These are phyloP conservation scores for Solanum arcanum DNA, from an alignment of 257 asterid species.

Conservation along the genomic window DNA sequence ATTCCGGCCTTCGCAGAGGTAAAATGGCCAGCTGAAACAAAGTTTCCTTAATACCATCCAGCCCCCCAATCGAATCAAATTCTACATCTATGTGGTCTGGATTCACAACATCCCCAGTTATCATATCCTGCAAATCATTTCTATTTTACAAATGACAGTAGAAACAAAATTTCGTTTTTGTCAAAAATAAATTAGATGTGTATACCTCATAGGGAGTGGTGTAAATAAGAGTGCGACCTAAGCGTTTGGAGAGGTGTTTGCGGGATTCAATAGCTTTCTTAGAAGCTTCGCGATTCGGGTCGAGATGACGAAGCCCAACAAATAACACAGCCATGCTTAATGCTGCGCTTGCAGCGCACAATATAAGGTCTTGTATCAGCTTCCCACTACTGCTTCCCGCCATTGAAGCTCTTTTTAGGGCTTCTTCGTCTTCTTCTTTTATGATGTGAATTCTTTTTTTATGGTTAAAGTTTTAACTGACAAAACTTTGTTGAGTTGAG, in stretches of 20 bases:
- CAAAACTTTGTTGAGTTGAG: neutral
- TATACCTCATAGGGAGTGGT: conserved; percentile 1
- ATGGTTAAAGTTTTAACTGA: neutral
- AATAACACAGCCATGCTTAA: neutral
- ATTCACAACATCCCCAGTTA: conserved; percentile 89
- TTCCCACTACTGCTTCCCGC: neutral
- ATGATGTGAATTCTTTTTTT: neutral
- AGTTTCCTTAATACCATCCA: conserved; percentile 68
- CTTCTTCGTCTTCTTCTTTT: neutral
- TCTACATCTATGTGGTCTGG: conserved; percentile 76
- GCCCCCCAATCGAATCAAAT: conserved; percentile 79
- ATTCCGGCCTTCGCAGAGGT: conserved; percentile 78
- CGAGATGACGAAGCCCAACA: neutral
- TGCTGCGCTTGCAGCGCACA: conserved; percentile 1
- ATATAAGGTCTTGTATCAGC: neutral
- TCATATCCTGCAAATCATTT: conserved; percentile 42
- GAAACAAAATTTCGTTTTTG: neutral
- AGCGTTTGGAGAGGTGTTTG: conserved; percentile 2
- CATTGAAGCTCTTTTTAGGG: neutral
- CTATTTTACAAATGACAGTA: neutral
- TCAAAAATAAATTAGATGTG: neutral
- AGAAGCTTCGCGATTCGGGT: conserved; percentile 6
- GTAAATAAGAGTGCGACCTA: neutral
- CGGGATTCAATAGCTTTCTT: neutral
- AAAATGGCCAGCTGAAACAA: conserved; percentile 76